A percentile compares a stretch with the other conserved stretches of the same genome.
Conservation (phyloP, 208 protist genomes). For the Crithidia sp. region DNA sequence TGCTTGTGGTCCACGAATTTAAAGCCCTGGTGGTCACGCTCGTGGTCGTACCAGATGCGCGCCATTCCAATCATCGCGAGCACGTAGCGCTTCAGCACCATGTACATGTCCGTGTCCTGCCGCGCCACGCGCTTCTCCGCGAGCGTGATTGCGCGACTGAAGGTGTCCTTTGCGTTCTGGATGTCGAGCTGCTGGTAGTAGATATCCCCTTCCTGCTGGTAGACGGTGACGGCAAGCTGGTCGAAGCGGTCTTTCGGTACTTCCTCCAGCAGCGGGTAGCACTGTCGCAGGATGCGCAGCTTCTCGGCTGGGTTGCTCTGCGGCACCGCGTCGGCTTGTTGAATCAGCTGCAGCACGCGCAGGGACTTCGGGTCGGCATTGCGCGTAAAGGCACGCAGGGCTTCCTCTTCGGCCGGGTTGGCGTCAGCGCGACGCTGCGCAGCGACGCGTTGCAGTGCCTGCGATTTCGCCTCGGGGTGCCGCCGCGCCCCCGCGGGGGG, state of each 20-base stretch:
- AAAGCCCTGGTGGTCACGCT: constrained; percentile 75
- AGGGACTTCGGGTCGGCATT: constrained; percentile 64
- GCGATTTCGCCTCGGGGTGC: constrained; percentile 3
- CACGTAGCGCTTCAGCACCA: constrained; percentile 86
- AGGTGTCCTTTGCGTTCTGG: constrained; percentile 68
- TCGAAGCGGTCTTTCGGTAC: constrained; percentile 66
- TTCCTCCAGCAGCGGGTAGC: constrained; percentile 68
- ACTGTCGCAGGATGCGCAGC: constrained; percentile 58
- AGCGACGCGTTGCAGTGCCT: constrained; percentile 18
- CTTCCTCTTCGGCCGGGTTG: constrained; percentile 32
- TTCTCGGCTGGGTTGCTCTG: constrained; percentile 43
- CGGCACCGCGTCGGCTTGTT: constrained; percentile 60
- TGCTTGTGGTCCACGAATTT: constrained; percentile 48
- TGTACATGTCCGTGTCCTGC: constrained; percentile 79
- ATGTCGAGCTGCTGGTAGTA: constrained; percentile 57
- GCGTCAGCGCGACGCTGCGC: constrained; percentile 18
- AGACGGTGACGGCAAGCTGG: constrained; percentile 75
- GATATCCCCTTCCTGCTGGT: constrained; percentile 81
- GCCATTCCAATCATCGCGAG: constrained; percentile 82
- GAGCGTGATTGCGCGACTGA: constrained; percentile 76
- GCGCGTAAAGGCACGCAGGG: constrained; percentile 41
- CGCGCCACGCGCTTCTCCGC: constrained; percentile 81
- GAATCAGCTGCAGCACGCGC: constrained; percentile 62
- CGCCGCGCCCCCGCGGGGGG: no score
- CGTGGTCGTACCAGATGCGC: constrained; percentile 83